These are phyloP conservation scores for Calonectria ilicicola DNA, from an alignment of 2,329 filamentous ascomycete genomes.

Conservation along the genomic window DNA sequence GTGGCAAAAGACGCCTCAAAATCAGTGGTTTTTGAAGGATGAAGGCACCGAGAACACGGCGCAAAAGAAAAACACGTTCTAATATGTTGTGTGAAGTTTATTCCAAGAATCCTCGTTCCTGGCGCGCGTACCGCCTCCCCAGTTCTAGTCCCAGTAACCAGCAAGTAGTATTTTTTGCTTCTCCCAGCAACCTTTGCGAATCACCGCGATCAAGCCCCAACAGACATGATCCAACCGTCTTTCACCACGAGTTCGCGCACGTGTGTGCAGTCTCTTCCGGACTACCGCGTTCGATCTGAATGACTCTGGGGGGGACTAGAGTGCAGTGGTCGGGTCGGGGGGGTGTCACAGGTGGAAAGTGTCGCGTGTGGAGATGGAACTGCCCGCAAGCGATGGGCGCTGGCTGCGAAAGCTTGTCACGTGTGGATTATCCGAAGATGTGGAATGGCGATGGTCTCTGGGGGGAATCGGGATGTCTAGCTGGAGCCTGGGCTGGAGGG, in stretches of 20 bases:
- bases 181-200: conserved; percentile 39
- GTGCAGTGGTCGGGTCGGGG: conserved; percentile 16
- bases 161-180: conserved; percentile 26
- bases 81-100: conserved; percentile 43
- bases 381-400: conserved; percentile 11
- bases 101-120: conserved; percentile 43
- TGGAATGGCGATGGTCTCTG: background rate
- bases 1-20: conserved; percentile 22
- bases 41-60: conserved; percentile 31
- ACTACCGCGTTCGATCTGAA: conserved; percentile 21
- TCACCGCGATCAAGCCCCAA: conserved; percentile 33
- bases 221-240: conserved; percentile 34
- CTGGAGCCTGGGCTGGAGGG: conserved; percentile 4
- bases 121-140: conserved; percentile 34
- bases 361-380: conserved; percentile 19
- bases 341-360: background rate
- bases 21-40: conserved; percentile 22
- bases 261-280: conserved; percentile 20
- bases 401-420: conserved; percentile 1
- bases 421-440: conserved; percentile 9
- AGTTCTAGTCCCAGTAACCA: conserved; percentile 40
- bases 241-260: conserved; percentile 27
- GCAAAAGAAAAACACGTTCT: conserved; percentile 36
- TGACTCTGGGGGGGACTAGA: conserved; percentile 12
- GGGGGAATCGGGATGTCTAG: background rate